These are phyloP conservation scores for Trametes polyzona DNA, from an alignment of 1,284 basidiomycete genomes.

Conservation along the genomic window DNA sequence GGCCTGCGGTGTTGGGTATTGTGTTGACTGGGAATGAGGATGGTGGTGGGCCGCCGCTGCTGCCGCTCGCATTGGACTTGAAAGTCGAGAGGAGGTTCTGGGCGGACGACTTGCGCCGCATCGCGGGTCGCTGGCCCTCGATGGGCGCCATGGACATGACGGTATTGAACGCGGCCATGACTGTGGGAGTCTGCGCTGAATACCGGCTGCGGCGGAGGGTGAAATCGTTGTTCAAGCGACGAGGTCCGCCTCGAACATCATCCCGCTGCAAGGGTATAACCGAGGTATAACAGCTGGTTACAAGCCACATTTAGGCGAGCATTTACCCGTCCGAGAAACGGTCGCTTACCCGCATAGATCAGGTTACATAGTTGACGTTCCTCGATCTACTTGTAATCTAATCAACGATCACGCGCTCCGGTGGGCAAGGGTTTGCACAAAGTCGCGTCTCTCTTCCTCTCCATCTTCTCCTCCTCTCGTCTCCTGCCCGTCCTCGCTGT, in stretches of 20 bases:
- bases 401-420: constrained; percentile 24
- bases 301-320: too few relatives aligned
- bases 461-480: constrained; percentile 25
- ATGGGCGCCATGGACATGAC: constrained; percentile 35
- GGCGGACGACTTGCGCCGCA: constrained; percentile 84
- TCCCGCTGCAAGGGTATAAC: too few relatives aligned
- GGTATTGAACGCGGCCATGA: constrained; percentile 24
- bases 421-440: constrained; percentile 22
- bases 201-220: constrained; percentile 12
- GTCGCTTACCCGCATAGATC: constrained; percentile 21
- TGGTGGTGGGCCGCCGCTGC: constrained; percentile 34
- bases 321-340: neutral
- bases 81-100: constrained; percentile 82
- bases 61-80: constrained; percentile 44
- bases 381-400: constrained; percentile 19
- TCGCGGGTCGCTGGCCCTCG: constrained; percentile 53
- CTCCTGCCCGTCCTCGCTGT: too few relatives aligned
- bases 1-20: constrained; percentile 29
- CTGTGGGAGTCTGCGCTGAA: constrained; percentile 6
- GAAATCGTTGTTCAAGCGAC: constrained; percentile 19
- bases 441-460: constrained; percentile 20
- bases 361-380: neutral
- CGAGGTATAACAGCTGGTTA: too few relatives aligned
- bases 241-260: neutral
- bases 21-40: constrained; percentile 24